phyloP scores from a whole-genome alignment of 1,139 yeast genomes.

The Suhomyces atakaporum region DNA sequence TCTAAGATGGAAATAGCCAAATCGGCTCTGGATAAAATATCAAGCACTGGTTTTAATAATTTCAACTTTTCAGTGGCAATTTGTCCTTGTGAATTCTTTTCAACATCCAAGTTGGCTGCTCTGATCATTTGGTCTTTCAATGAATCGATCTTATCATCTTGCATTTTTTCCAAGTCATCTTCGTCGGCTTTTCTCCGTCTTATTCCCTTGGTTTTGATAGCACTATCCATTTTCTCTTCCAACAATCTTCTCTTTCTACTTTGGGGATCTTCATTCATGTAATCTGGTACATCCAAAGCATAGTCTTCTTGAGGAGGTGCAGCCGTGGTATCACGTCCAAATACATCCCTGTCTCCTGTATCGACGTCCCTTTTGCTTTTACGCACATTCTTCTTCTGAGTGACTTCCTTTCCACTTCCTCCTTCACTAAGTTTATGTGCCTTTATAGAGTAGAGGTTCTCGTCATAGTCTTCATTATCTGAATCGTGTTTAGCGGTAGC shows the following conservation, averaged over 20 bases:
- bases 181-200: constrained; percentile 71
- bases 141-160: constrained; percentile 83
- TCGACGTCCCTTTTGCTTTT: constrained; percentile 16
- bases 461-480: constrained; percentile 15
- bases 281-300: constrained; percentile 16
- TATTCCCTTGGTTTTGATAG: constrained; percentile 65
- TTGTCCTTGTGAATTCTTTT: constrained; percentile 68
- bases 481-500: not conserved
- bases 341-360: constrained; percentile 10
- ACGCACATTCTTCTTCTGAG: constrained; percentile 46
- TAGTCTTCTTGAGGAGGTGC: constrained; percentile 8
- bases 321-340: constrained; percentile 13
- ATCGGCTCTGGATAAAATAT: constrained; percentile 76
- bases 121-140: constrained; percentile 89
- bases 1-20: constrained; percentile 91
- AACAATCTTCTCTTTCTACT: constrained; percentile 69
- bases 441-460: constrained; percentile 33
- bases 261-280: constrained; percentile 46
- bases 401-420: constrained; percentile 22
- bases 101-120: constrained; percentile 91
- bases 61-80: constrained; percentile 88
- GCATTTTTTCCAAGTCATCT: constrained; percentile 91
- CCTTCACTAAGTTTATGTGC: constrained; percentile 31
- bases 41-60: constrained; percentile 76
- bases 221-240: constrained; percentile 79